These are phyloP conservation scores for Rhododendron molle DNA, from an alignment of 148 eudicot species.

Conservation along the genomic window DNA sequence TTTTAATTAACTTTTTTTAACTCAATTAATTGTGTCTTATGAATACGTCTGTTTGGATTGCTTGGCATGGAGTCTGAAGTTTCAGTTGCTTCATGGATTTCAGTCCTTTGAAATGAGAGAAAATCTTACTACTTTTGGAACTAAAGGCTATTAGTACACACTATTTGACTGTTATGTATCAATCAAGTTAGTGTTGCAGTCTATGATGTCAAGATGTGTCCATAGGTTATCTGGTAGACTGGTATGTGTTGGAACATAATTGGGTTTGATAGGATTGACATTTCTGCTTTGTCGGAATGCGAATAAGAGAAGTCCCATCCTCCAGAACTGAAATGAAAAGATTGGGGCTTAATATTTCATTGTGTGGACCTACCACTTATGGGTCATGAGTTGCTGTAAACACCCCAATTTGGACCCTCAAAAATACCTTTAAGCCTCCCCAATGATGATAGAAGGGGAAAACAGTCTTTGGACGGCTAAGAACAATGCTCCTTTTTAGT, in stretches of 20 bases:
- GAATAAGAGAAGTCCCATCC: background rate
- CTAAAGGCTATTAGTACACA: background rate
- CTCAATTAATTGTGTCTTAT: background rate
- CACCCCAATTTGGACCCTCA: too few species aligned
- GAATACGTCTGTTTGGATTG: background rate
- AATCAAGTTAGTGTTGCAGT: background rate
- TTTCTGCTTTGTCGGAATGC: background rate
- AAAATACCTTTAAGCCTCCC: too few species aligned
- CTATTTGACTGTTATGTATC: background rate
- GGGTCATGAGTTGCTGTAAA: background rate
- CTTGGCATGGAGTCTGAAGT: background rate
- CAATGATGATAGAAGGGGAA: too few species aligned
- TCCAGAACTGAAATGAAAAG: background rate
- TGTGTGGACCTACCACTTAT: background rate
- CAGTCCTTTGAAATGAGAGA: background rate
- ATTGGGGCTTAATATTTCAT: background rate
- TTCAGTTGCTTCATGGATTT: background rate
- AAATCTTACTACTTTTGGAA: background rate
- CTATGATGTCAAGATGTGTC: background rate
- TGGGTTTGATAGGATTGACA: too few species aligned
- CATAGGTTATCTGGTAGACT: background rate
- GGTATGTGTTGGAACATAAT: background rate
- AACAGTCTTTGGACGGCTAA: too few species aligned
- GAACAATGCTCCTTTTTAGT: too few species aligned
- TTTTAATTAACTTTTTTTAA: background rate